Percentiles rank a stretch among this genome's conserved stretches.
Conservation (phyloP, 805 yeast genomes). For the Trichomonascus vanleenenianus region DNA sequence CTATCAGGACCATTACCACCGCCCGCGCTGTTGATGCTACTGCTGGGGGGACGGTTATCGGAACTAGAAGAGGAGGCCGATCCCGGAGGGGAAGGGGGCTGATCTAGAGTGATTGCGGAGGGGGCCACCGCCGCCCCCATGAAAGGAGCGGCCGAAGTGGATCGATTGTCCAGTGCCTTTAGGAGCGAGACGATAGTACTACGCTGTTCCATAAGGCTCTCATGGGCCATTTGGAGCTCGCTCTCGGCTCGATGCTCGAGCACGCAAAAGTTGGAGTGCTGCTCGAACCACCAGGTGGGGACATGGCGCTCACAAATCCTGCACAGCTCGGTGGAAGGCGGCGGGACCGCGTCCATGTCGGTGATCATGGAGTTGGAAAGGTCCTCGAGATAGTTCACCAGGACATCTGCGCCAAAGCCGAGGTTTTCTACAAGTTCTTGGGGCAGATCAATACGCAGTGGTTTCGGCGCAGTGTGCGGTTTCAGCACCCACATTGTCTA, state of each 20-base stretch:
- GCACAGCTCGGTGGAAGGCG: slow-evolving; percentile 78
- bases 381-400: slow-evolving; percentile 61
- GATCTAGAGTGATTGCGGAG: slow-evolving; percentile 2
- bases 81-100: slow-evolving; percentile 13
- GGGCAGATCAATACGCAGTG: slow-evolving; percentile 62
- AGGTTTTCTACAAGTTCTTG: slow-evolving; percentile 58
- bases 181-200: slow-evolving; percentile 33
- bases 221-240: slow-evolving; percentile 67
- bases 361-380: slow-evolving; percentile 57
- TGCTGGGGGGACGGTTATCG: background rate
- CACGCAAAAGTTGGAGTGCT: slow-evolving; percentile 80
- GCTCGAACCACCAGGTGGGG: slow-evolving; percentile 96
- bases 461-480: slow-evolving; percentile 59
- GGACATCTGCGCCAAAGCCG: slow-evolving; percentile 84
- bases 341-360: slow-evolving; percentile 51
- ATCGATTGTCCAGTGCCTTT: slow-evolving; percentile 26
- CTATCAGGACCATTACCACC: no score
- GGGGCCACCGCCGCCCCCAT: background rate
- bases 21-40: background rate
- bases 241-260: slow-evolving; percentile 80
- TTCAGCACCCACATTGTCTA: slow-evolving; percentile 88
- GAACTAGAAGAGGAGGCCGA: slow-evolving; percentile 5
- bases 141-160: background rate
- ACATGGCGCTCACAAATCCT: slow-evolving; percentile 84
- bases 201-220: slow-evolving; percentile 63